Evolutionary conservation across 1,139 yeast species (phyloP), one percentile per base, ranked within the genome.

Genomic region (Yamadazyma taylorii): DNA sequence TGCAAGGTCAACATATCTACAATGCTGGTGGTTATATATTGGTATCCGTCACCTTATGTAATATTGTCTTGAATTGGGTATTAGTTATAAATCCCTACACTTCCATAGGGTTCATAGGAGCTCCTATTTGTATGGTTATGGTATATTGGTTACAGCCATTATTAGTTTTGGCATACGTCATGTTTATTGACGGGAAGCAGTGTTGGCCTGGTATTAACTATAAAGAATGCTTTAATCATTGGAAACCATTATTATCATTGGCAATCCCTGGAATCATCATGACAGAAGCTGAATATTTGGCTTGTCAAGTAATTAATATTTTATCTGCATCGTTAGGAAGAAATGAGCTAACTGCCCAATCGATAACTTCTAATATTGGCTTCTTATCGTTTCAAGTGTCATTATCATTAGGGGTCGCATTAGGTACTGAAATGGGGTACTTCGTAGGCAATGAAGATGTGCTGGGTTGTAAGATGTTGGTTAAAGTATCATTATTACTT

Each of bases 231-330:
- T 68, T 71, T 38, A 53, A 61, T 30, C 73, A 78, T 48, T 79
- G 88, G 89, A 52, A 60, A 10, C 73, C 80, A 19, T 79, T 85
- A 73, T 61, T 81, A 42, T 61, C 61, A 35, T 67, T 86, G 39
- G 92, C 94, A 1, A 46, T 84, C 13, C 88, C 92, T 0, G 95
- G 95, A 4, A 78, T 85, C 3, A 58, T 85, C 24, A 85, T 86
- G 92, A 81, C 85, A 12, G 81, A 82, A 50, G 85, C 94, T 2
- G 95, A 86, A 53, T 85, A 85, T 56, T 64, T 86, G 44, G 95
- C 95, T 0, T 86, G 86, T 56, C 92, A 85, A 58, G 68, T 85
- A 8, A 62, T 85, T 50, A 85, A 92, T 0, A 67, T 80, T 33
- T 64, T 75, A 30, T 77, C 86, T 1, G 69, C 79, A 4, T 57